phyloP scores from a whole-genome alignment of 2,329 filamentous ascomycete genomes.

The Phoma sp. region DNA sequence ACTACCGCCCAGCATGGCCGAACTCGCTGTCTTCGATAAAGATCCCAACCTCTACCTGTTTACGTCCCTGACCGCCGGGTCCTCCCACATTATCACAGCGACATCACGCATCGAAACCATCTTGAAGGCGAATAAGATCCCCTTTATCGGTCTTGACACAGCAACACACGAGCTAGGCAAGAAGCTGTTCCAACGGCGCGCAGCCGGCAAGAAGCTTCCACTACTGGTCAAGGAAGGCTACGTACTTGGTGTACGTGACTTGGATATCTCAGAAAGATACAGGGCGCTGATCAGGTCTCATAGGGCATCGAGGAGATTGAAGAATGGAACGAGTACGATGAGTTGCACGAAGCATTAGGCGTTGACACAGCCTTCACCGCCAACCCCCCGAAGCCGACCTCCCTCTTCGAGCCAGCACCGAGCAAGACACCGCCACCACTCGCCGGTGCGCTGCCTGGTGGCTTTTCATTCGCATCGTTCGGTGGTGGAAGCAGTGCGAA shows the following conservation, averaged over 20 bases:
- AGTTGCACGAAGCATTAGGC: slow-evolving; percentile 85
- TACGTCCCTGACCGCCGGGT: slow-evolving; percentile 93
- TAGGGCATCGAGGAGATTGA: slow-evolving; percentile 94
- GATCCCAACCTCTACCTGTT: slow-evolving; percentile 80
- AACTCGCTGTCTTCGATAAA: slow-evolving; percentile 55
- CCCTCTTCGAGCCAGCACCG: slow-evolving; percentile 18
- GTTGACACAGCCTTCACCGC: slow-evolving; percentile 40
- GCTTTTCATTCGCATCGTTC: slow-evolving; percentile 12
- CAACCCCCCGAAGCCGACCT: slow-evolving; percentile 41
- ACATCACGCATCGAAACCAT: slow-evolving; percentile 97
- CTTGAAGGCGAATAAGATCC: slow-evolving; percentile 90
- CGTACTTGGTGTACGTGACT: slow-evolving; percentile 78
- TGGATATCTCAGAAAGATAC: not conserved
- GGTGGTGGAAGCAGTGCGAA: slow-evolving; percentile 22
- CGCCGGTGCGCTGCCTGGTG: slow-evolving; percentile 15
- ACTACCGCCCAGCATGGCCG: slow-evolving; percentile 39
- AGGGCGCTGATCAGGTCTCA: slow-evolving; percentile 6
- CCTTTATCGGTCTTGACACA: slow-evolving; percentile 90
- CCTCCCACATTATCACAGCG: slow-evolving; percentile 93
- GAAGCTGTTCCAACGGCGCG: slow-evolving; percentile 85
- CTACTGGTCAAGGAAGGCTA: slow-evolving; percentile 86
- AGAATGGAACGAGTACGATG: slow-evolving; percentile 99
- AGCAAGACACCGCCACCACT: slow-evolving; percentile 19
- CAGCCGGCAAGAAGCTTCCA: slow-evolving; percentile 87
- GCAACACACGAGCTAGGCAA: slow-evolving; percentile 88